These are phyloP conservation scores for Leishmania braziliensis DNA, from an alignment of 208 protist species.

Conservation along the genomic window DNA sequence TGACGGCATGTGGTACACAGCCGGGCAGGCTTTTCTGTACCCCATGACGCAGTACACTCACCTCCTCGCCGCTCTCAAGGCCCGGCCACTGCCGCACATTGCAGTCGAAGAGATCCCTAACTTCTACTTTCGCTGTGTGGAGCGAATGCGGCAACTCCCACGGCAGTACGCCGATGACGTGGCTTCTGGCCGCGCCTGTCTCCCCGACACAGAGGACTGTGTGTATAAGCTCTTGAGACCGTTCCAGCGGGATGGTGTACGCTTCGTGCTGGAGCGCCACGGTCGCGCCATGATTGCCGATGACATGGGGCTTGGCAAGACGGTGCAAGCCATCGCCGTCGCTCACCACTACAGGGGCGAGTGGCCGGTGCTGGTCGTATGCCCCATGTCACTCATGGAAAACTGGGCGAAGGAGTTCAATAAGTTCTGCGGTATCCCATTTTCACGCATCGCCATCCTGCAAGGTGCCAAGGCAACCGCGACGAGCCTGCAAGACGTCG, in stretches of 20 bases:
- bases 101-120: constrained; percentile 69
- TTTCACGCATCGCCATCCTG: constrained; percentile 70
- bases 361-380: constrained; percentile 95
- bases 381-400: constrained; percentile 91
- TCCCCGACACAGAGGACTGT: constrained; percentile 55
- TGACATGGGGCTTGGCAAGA: constrained; percentile 98
- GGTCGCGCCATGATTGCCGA: constrained; percentile 94
- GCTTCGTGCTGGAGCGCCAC: constrained; percentile 74
- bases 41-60: constrained; percentile 56
- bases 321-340: constrained; percentile 95
- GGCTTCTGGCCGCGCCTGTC: constrained; percentile 24
- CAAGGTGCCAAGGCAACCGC: constrained; percentile 57
- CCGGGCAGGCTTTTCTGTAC: constrained; percentile 67
- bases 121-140: constrained; percentile 81
- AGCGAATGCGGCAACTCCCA: constrained; percentile 40
- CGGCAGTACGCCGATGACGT: constrained; percentile 43
- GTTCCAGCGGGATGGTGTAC: constrained; percentile 84
- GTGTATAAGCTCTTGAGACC: constrained; percentile 74
- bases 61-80: constrained; percentile 45
- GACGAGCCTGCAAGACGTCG: constrained; percentile 55
- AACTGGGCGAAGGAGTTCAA: constrained; percentile 94
- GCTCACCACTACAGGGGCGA: constrained; percentile 90
- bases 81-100: constrained; percentile 25
- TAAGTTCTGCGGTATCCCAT: constrained; percentile 81
- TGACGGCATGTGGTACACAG: constrained; percentile 58